These are phyloP conservation scores for Astragalus glycyphyllos DNA, from an alignment of 306 rosid species.

Conservation along the genomic window DNA sequence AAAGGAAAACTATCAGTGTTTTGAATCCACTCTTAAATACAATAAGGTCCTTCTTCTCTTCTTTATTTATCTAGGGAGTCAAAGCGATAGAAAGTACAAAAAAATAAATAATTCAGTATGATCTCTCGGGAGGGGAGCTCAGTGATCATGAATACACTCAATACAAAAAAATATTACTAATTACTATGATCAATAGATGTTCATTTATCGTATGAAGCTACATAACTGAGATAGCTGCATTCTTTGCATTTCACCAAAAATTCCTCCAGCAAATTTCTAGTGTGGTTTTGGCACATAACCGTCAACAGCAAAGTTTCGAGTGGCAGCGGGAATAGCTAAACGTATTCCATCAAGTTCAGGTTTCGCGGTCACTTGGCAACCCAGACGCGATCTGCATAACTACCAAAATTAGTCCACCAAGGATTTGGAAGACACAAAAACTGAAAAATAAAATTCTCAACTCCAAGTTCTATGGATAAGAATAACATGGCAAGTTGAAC, in stretches of 20 bases:
- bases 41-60: background rate
- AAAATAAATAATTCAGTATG: constrained; percentile 16
- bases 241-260: constrained; percentile 26
- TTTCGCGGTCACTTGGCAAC: constrained; percentile 92
- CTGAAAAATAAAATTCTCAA: background rate
- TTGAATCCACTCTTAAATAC: background rate
- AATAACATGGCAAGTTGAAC: constrained; percentile 70
- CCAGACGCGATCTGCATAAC: too few species aligned
- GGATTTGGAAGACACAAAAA: too few species aligned
- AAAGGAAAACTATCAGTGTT: background rate
- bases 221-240: constrained; percentile 50
- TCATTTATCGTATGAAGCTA: constrained; percentile 43
- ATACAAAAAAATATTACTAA: constrained; percentile 36
- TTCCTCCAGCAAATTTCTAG: constrained; percentile 39
- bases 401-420: too few species aligned
- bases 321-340: constrained; percentile 86
- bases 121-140: too few species aligned
- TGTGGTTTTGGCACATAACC: constrained; percentile 92
- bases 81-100: background rate
- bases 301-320: constrained; percentile 91
- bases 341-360: constrained; percentile 86
- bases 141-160: too few species aligned
- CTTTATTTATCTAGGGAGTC: constrained; percentile 2
- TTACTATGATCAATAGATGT: constrained; percentile 31
- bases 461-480: constrained; percentile 20